Base-by-base conservation (phyloP, 345 rosid species). In the Zanthoxylum bungeanum region DNA sequence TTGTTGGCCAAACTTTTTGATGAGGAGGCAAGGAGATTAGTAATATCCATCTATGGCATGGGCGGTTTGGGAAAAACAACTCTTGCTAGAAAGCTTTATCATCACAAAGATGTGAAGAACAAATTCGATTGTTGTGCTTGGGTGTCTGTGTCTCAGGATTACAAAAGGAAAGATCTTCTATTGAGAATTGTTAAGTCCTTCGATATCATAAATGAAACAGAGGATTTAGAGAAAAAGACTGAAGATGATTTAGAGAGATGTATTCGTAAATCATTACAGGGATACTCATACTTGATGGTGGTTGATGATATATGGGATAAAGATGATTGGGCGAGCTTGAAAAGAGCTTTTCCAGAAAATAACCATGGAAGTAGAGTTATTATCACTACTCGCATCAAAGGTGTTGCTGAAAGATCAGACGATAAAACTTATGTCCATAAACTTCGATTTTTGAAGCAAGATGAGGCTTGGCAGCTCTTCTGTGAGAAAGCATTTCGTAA, bases 61-160 rank as follows among this genome's bases (percentile, higher is more conserved):
- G 77, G 80, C 60, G 80, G 74, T 16, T 72, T 77, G 1, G 80
- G 80, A 22, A 77, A 77, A 55, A 73, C 80, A 9, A 72, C 77
- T 3, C 39, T 77, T 5, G 77, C 70, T 11, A 66, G 66, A 19
- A 73, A 63, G 68, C 72, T 78, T 0, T 78, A 73, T 16, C 70
- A 73, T 22, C 31, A 30, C 3, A 31, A 16, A 17, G 40, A 14
- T 5, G 63, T 58, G 2, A 16, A 6, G 40, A 31, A 31, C 31
- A 58, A 31, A 30, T 58, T 58, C 36, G 5, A 21, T 0, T 51
- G 7, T 50, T 50, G 60, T 0, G 75, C 75, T 0, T 77, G 75
- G 81, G 70, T 69, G 0, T 77, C 16, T 69, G 77, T 77, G 16
- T 77, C 77, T 0, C 77, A 77, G 50, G 74, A 69, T 9, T 77